phyloP scores from a whole-genome alignment of 768 basidiomycete genomes.

The Termitomyces heimii region DNA sequence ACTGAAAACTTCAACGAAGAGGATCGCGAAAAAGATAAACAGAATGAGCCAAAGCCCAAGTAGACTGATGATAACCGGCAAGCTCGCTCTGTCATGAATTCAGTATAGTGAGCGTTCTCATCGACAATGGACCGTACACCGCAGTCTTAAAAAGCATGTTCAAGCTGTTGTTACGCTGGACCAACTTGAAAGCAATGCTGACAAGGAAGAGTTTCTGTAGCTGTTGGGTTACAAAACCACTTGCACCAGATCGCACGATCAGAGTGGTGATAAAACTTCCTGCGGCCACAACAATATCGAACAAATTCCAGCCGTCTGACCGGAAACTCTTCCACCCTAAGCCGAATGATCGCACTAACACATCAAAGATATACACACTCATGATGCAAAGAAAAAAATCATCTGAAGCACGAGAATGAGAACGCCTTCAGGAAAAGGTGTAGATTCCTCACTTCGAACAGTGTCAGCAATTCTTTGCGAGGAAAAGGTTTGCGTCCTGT shows the following conservation, averaged over 20 bases:
- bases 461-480: conserved; percentile 41
- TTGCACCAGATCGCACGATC: conserved; percentile 50
- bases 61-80: conserved; percentile 81
- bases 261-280: conserved; percentile 85
- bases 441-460: conserved; percentile 48
- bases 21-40: conserved; percentile 87
- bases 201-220: conserved; percentile 91
- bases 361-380: conserved; percentile 70
- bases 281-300: conserved; percentile 73
- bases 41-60: conserved; percentile 84
- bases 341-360: conserved; percentile 71
- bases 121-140: conserved; percentile 49
- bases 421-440: not conserved
- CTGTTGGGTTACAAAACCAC: conserved; percentile 51
- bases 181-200: conserved; percentile 89
- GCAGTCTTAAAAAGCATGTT: conserved; percentile 97
- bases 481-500: conserved; percentile 77
- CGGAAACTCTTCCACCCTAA: conserved; percentile 80
- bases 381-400: conserved; percentile 72
- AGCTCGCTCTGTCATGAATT: conserved; percentile 54
- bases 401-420: conserved; percentile 36
- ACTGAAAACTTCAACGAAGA: conserved; percentile 87
- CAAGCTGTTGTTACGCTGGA: conserved; percentile 79
- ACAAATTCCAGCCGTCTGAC: conserved; percentile 93
- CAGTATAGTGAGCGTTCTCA: not conserved